Percentiles rank a stretch among this genome's conserved stretches.
Conservation (phyloP, 768 basidiomycete species). For the Ramaria rubella region DNA sequence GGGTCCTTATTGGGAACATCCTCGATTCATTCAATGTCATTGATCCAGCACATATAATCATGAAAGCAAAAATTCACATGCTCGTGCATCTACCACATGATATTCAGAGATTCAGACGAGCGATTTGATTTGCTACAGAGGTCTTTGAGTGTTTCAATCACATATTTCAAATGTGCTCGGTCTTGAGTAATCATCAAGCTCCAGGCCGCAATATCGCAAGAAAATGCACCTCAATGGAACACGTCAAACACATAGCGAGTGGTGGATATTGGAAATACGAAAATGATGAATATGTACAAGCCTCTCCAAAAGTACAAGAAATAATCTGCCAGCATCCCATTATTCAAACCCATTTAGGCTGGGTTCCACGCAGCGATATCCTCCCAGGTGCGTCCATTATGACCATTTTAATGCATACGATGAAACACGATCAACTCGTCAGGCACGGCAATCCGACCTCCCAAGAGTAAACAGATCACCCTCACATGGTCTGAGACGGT, state of each 20-base stretch:
- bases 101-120: constrained; percentile 11
- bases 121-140: not conserved
- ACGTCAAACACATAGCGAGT: not conserved
- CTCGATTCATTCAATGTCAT: constrained; percentile 29
- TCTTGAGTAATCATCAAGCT: not conserved
- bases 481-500: too few relatives aligned
- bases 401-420: too few relatives aligned
- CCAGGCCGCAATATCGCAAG: not conserved
- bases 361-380: too few relatives aligned
- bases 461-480: too few relatives aligned
- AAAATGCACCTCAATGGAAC: not conserved
- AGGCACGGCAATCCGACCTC: too few relatives aligned
- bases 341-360: not conserved
- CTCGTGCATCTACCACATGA: constrained; percentile 26
- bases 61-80: constrained; percentile 30
- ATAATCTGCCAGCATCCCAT: not conserved
- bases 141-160: too few relatives aligned
- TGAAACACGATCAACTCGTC: too few relatives aligned
- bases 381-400: too few relatives aligned
- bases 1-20: constrained; percentile 29
- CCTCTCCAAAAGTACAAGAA: not conserved
- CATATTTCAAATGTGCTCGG: not conserved
- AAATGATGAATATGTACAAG: not conserved
- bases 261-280: not conserved
- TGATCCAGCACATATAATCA: constrained; percentile 29